These are phyloP conservation scores for Colletotrichum spinosum DNA, from an alignment of 2,329 filamentous ascomycete species.

Conservation along the genomic window DNA sequence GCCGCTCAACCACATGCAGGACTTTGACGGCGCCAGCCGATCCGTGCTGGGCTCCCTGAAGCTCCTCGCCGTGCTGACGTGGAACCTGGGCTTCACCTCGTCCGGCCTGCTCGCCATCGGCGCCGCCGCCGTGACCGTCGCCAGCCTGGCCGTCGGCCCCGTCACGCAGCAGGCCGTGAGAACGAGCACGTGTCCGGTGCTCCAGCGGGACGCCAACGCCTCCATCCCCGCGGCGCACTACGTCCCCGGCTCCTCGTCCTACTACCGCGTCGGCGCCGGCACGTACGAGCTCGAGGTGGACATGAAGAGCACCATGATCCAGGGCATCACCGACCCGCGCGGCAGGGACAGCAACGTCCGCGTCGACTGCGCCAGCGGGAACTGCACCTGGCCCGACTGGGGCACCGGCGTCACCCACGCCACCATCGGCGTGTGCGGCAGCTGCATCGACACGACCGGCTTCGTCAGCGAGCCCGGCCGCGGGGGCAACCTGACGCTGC, in stretches of 20 bases:
- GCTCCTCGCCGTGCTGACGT: conserved; percentile 36
- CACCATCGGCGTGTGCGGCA: conserved; percentile 30
- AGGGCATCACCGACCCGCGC: conserved; percentile 43
- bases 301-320: conserved; percentile 47
- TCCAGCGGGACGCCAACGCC: background rate
- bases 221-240: conserved; percentile 19
- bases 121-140: conserved; percentile 41
- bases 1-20: conserved; percentile 44
- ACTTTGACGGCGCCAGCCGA: conserved; percentile 47
- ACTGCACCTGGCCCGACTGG: conserved; percentile 29
- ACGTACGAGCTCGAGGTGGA: conserved; percentile 42
- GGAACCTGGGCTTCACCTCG: conserved; percentile 26
- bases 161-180: conserved; percentile 47
- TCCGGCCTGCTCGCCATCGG: conserved; percentile 37
- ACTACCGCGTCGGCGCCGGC: conserved; percentile 39
- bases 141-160: conserved; percentile 45
- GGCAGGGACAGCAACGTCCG: conserved; percentile 39
- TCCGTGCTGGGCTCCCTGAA: conserved; percentile 43
- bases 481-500: conserved; percentile 23
- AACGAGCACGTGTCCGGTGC: conserved; percentile 35
- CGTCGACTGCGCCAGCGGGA: conserved; percentile 18
- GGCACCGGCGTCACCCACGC: conserved; percentile 30
- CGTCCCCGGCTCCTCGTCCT: conserved; percentile 38
- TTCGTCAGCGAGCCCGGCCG: conserved; percentile 20
- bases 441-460: conserved; percentile 24